phyloP scores from a whole-genome alignment of 106 monocot species.

The Apostasia ramifera region DNA sequence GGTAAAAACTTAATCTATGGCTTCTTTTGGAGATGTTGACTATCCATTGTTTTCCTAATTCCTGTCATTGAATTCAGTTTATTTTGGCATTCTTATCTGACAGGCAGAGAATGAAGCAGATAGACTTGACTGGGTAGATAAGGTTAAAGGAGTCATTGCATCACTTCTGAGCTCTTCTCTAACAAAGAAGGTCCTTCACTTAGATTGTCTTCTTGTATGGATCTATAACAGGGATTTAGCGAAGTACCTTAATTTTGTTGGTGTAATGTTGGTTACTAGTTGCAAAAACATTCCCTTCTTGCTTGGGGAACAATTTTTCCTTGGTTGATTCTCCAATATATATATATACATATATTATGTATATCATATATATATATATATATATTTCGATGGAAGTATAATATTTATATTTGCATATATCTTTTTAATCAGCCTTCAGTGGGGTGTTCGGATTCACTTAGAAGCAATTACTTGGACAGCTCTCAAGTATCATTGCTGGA shows the following conservation, averaged over 20 bases:
- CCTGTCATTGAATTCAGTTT: not conserved
- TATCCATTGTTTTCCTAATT: not conserved
- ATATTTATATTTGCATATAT: not conserved
- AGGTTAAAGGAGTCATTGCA: constrained; percentile 90
- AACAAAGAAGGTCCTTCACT: constrained; percentile 43
- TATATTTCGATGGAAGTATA: not conserved
- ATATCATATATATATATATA: no score
- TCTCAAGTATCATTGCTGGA: not conserved
- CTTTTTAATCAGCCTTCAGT: constrained; percentile 5
- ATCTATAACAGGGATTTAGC: no score
- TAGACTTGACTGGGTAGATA: constrained; percentile 86
- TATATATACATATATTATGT: no score
- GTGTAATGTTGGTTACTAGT: no score
- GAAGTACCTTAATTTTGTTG: no score
- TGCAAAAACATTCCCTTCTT: no score
- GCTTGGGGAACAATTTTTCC: no score
- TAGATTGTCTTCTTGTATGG: not conserved
- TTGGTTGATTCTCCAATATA: no score
- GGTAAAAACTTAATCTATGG: constrained; percentile 29
- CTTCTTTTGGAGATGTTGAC: not conserved
- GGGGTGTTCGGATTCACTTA: not conserved
- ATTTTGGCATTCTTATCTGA: not conserved
- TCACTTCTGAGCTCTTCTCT: constrained; percentile 75
- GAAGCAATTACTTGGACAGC: not conserved
- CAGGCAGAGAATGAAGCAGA: constrained; percentile 87